A percentile compares a stretch with the other conserved stretches of the same genome.
phyloP scores from a whole-genome alignment of 768 basidiomycete genomes.

The Tricholoma flavovirens region DNA sequence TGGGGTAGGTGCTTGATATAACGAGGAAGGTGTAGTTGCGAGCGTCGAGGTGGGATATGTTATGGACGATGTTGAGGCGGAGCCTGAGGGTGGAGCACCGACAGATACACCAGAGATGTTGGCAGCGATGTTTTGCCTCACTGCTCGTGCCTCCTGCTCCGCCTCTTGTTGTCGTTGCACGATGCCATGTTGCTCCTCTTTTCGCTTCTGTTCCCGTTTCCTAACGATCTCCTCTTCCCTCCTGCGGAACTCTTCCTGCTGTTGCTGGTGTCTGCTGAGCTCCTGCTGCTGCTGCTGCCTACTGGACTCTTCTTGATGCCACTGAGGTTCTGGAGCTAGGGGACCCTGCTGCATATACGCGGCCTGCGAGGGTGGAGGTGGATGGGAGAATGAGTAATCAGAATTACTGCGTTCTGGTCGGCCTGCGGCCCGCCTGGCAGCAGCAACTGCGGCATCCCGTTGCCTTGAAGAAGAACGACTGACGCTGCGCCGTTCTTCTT shows the following conservation, averaged over 20 bases:
- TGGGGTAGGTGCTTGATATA: conserved; percentile 10
- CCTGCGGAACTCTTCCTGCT: conserved; percentile 39
- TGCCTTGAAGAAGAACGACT: conserved; percentile 13
- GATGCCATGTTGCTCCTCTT: conserved; percentile 53
- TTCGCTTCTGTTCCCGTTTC: conserved; percentile 33
- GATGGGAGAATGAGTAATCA: conserved; percentile 27
- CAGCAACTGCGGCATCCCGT: conserved; percentile 19
- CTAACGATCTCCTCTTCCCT: conserved; percentile 44
- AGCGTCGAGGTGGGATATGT: conserved; percentile 13
- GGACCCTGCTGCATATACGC: background rate
- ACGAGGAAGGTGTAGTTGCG: conserved; percentile 11
- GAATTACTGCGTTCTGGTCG: conserved; percentile 7
- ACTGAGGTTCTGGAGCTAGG: conserved; percentile 3
- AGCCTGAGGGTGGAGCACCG: conserved; percentile 3
- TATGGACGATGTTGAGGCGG: conserved; percentile 8
- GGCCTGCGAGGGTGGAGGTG: conserved; percentile 20
- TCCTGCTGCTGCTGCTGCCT: conserved; percentile 10
- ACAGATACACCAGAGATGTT: conserved; percentile 16
- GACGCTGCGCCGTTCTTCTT: conserved; percentile 26
- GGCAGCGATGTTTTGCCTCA: conserved; percentile 29
- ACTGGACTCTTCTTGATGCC: conserved; percentile 8
- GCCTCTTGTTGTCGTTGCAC: conserved; percentile 54
- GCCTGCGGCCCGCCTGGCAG: conserved; percentile 18
- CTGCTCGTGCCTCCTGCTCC: conserved; percentile 41
- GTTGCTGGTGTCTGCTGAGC: conserved; percentile 23